Conservation (phyloP, 768 basidiomycete species). For the Agaricus blazei region DNA sequence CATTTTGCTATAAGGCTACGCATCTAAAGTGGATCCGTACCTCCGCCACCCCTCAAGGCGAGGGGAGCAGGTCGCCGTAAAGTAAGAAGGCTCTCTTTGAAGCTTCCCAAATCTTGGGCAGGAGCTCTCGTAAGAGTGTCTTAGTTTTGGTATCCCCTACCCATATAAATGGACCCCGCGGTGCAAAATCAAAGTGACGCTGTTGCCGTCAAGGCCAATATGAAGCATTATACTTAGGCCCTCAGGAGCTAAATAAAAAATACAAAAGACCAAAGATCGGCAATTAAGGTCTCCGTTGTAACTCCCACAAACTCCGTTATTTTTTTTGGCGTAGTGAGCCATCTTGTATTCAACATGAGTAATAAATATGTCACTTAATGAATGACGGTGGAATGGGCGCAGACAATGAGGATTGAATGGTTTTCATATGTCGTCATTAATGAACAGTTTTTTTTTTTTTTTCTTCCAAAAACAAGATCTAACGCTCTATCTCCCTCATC, state of each 20-base stretch:
- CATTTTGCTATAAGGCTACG: too few species aligned
- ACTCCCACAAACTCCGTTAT: neutral
- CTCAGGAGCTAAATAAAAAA: neutral
- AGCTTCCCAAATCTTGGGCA: neutral
- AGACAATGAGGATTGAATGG: too few species aligned
- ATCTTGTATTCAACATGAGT: too few species aligned
- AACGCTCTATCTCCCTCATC: too few species aligned
- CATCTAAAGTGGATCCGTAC: neutral
- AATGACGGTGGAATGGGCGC: too few species aligned
- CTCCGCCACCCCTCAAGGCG: neutral
- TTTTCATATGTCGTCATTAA: too few species aligned
- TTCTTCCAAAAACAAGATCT: too few species aligned
- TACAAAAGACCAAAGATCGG: constrained; percentile 2
- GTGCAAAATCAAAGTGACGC: neutral
- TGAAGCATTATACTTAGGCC: neutral
- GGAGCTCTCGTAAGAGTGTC: neutral
- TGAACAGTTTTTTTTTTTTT: too few species aligned
- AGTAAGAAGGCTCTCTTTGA: neutral
- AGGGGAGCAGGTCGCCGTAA: neutral
- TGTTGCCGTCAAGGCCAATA: constrained; percentile 5
- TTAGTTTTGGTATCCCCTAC: neutral
- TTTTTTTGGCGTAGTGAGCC: too few species aligned
- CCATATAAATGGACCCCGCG: neutral
- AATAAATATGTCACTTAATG: too few species aligned
- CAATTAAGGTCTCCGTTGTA: neutral